A percentile compares a stretch with the other conserved stretches of the same genome.
phyloP scores from a whole-genome alignment of 306 rosid species.

The Castanea mollissima region DNA sequence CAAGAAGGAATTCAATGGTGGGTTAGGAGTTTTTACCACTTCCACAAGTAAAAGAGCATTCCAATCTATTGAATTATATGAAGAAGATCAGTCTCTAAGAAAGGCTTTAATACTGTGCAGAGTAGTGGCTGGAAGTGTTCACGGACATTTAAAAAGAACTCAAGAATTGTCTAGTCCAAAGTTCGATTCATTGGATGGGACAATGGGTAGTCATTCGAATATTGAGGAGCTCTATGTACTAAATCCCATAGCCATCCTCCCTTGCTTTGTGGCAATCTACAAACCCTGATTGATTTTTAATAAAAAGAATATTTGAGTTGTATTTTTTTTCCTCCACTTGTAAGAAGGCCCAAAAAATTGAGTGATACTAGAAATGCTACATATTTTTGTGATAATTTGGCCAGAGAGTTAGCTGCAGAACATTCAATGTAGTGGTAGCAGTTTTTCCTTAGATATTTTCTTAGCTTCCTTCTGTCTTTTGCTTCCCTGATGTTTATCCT shows the following conservation, averaged over 20 bases:
- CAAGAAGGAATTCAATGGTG: slow-evolving; percentile 25
- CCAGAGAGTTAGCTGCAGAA: no score
- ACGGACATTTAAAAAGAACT: slow-evolving; percentile 20
- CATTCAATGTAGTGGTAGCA: no score
- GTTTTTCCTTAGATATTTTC: no score
- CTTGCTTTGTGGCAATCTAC: slow-evolving; percentile 60
- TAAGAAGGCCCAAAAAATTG: no score
- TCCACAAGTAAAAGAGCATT: slow-evolving; percentile 50
- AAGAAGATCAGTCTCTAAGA: slow-evolving; percentile 19
- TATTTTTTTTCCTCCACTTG: no score
- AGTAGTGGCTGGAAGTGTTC: slow-evolving; percentile 62
- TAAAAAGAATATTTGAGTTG: no score
- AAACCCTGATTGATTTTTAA: neutral
- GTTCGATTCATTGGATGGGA: slow-evolving; percentile 47
- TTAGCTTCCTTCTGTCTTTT: no score
- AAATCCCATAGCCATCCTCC: slow-evolving; percentile 51
- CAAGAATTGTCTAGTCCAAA: slow-evolving; percentile 22
- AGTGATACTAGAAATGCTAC: no score
- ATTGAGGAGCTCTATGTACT: slow-evolving; percentile 41
- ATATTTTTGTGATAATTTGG: no score
- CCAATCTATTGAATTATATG: slow-evolving; percentile 22
- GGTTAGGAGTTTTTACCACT: slow-evolving; percentile 32
- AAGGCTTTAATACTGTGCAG: slow-evolving; percentile 56
- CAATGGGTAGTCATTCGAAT: slow-evolving; percentile 22
- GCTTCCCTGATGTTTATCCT: no score